phyloP scores from a whole-genome alignment of 164 flowering plant genomes.

The Stephania japonica region DNA sequence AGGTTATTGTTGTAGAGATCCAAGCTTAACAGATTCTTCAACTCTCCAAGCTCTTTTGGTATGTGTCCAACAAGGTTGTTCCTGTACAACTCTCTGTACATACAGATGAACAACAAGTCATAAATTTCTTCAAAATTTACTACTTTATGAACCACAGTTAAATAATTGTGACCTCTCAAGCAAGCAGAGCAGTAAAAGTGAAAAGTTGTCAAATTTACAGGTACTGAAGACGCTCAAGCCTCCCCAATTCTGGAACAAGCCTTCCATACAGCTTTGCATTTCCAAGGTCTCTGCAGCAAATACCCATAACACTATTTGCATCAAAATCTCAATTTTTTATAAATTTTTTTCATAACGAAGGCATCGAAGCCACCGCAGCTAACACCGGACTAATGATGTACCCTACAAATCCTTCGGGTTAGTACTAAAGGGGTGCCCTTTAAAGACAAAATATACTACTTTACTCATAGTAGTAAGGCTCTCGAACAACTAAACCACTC shows the following conservation, averaged over 20 bases:
- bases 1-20: slow-evolving; percentile 74
- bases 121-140: not conserved
- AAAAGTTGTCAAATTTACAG: slow-evolving; percentile 39
- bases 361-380: too few relatives aligned
- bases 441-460: too few relatives aligned
- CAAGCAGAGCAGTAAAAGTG: not conserved
- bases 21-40: slow-evolving; percentile 62
- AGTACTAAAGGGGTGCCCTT: too few relatives aligned
- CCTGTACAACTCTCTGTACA: slow-evolving; percentile 65
- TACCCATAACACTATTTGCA: not conserved
- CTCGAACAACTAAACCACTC: too few relatives aligned
- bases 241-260: slow-evolving; percentile 65
- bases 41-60: slow-evolving; percentile 55
- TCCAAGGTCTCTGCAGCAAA: slow-evolving; percentile 65
- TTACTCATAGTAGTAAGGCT: too few relatives aligned
- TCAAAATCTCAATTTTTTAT: not conserved
- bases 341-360: too few relatives aligned
- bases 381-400: too few relatives aligned
- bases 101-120: not conserved
- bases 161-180: not conserved
- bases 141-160: not conserved
- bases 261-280: slow-evolving; percentile 66
- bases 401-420: too few relatives aligned
- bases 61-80: slow-evolving; percentile 58
- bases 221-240: slow-evolving; percentile 58